A percentile compares a stretch with the other conserved stretches of the same genome.
Conservation (phyloP, 768 basidiomycete genomes). For the Agrocybe pediades region DNA sequence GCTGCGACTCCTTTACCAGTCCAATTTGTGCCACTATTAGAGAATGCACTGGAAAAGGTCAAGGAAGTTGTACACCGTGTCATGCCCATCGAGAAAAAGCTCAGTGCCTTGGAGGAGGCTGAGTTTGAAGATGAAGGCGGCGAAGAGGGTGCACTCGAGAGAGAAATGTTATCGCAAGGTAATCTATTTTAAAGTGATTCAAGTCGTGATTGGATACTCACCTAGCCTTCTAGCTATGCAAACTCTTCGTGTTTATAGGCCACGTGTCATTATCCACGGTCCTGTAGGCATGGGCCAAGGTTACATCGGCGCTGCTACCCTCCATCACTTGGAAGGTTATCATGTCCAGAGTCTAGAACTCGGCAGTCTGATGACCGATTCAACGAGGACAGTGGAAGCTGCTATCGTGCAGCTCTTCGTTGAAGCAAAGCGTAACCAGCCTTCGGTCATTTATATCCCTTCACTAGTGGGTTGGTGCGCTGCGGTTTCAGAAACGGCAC, state of each 20-base stretch:
- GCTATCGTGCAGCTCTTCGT: constrained; percentile 93
- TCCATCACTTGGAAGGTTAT: constrained; percentile 95
- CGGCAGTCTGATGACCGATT: constrained; percentile 85
- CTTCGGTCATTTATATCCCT: constrained; percentile 94
- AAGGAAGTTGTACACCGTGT: constrained; percentile 73
- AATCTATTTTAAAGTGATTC: constrained; percentile 23
- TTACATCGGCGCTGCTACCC: constrained; percentile 85
- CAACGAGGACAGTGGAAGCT: constrained; percentile 85
- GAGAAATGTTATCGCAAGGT: constrained; percentile 90
- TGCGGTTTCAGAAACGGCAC: constrained; percentile 80
- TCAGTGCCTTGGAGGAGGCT: constrained; percentile 90
- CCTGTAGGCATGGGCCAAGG: constrained; percentile 86
- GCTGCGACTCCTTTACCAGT: constrained; percentile 81
- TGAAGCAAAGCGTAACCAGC: constrained; percentile 96
- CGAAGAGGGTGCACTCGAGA: constrained; percentile 82
- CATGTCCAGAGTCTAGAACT: constrained; percentile 94
- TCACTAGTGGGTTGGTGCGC: constrained; percentile 85
- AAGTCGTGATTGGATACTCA: background rate
- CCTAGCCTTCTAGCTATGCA: constrained; percentile 71
- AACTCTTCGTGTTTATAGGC: constrained; percentile 86
- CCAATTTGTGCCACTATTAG: constrained; percentile 82
- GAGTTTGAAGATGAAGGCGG: constrained; percentile 81
- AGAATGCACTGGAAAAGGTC: constrained; percentile 65
- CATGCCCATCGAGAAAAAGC: constrained; percentile 79
- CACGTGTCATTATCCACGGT: constrained; percentile 84